These are phyloP conservation scores for Ophidiomyces ophidiicola DNA, from an alignment of 2,329 filamentous ascomycete species.

Conservation along the genomic window DNA sequence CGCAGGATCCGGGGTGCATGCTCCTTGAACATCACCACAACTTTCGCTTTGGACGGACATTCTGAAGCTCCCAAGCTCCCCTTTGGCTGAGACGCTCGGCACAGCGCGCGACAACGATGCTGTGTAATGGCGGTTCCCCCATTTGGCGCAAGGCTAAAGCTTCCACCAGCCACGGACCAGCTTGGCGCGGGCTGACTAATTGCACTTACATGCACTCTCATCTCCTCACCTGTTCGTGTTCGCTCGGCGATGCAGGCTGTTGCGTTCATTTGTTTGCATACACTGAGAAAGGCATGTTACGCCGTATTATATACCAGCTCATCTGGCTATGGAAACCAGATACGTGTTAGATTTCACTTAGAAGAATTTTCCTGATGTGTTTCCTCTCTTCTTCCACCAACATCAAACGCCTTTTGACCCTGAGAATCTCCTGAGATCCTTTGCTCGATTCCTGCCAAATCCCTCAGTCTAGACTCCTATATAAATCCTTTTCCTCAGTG, in stretches of 20 bases:
- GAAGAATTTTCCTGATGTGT: not conserved
- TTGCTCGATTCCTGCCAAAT: not conserved
- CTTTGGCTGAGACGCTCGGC: not conserved
- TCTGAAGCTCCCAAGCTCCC: no score
- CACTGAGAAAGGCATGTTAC: not conserved
- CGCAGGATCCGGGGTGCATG: no score
- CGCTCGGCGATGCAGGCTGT: not conserved
- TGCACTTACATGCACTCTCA: no score
- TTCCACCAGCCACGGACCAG: no score
- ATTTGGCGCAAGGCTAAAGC: no score
- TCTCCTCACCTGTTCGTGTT: no score
- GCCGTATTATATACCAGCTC: not conserved
- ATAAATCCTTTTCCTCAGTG: not conserved
- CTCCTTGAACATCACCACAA: no score
- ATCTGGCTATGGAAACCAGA: not conserved
- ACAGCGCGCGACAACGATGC: not conserved
- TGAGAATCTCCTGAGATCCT: not conserved
- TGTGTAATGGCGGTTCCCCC: no score
- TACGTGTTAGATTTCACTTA: not conserved
- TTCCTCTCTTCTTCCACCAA: conserved; percentile 1
- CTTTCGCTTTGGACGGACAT: no score
- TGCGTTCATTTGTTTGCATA: not conserved
- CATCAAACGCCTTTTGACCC: not conserved
- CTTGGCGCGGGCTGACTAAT: no score
- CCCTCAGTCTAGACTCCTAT: no score